Conservation (phyloP, 116 monocot species). For the Phalaenopsis hybrid region DNA sequence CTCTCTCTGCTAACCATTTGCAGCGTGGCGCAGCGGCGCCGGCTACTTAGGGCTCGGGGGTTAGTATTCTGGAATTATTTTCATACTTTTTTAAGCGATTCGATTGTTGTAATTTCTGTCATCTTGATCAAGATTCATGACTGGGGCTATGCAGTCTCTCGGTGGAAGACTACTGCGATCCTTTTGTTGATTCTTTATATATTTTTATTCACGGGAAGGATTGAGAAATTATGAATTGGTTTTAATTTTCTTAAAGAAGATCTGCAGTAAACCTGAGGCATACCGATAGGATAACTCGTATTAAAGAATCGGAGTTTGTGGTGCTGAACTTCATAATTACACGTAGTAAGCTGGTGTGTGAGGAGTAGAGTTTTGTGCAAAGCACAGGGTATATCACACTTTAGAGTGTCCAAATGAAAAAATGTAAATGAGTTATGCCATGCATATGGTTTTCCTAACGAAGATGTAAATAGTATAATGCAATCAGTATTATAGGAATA, state of each 20-base stretch:
- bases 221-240: not conserved
- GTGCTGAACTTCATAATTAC: not conserved
- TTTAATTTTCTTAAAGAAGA: not conserved
- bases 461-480: not conserved
- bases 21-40: constrained; percentile 51
- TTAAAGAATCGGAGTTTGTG: not conserved
- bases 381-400: not conserved
- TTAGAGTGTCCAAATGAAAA: not conserved
- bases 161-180: not conserved
- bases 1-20: constrained; percentile 64
- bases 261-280: not conserved
- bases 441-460: not conserved
- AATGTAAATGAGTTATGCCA: not conserved
- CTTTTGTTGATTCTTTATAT: not conserved
- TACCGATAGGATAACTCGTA: not conserved
- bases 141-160: not conserved
- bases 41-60: constrained; percentile 87
- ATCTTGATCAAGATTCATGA: not conserved
- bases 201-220: not conserved
- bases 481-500: not conserved
- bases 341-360: too few relatives aligned
- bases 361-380: not conserved
- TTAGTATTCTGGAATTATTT: constrained; percentile 24
- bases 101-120: not conserved
- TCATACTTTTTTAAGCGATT: not conserved